Percentiles rank a stretch among this genome's conserved stretches.
phyloP scores from a whole-genome alignment of 179 eudicot genomes.

The Beta lomatogona region DNA sequence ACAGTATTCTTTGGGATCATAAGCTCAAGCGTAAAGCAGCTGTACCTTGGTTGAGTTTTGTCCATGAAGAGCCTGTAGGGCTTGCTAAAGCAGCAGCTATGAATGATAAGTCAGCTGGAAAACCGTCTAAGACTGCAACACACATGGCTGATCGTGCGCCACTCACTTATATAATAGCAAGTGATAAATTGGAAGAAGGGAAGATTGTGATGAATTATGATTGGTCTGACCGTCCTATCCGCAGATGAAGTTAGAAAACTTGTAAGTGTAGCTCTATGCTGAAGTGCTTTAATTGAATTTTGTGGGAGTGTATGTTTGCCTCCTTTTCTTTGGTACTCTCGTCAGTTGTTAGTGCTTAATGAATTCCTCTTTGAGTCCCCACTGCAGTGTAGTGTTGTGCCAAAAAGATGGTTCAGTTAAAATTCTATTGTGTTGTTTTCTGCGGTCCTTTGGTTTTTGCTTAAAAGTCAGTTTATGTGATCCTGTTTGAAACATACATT shows the following conservation, averaged over 20 bases:
- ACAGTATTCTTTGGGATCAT: constrained; percentile 39
- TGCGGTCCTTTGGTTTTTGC: too few species aligned
- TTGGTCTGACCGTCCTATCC: constrained; percentile 34
- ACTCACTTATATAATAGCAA: constrained; percentile 44
- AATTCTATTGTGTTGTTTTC: too few species aligned
- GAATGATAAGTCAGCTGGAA: constrained; percentile 23
- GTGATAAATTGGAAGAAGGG: constrained; percentile 39
- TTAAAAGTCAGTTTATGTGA: neutral
- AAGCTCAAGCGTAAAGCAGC: constrained; percentile 40
- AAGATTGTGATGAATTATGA: constrained; percentile 50
- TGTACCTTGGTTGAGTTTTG: constrained; percentile 38
- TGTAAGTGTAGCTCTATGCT: constrained; percentile 20
- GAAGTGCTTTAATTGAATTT: neutral
- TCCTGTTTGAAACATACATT: neutral
- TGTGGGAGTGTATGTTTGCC: neutral
- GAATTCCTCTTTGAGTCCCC: neutral
- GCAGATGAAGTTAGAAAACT: constrained; percentile 17
- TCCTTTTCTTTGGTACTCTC: too few species aligned
- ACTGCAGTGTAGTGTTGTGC: neutral
- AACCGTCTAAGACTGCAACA: constrained; percentile 18
- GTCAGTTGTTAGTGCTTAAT: too few species aligned
- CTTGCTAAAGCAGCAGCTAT: constrained; percentile 32
- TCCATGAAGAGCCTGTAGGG: constrained; percentile 32
- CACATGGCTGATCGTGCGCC: constrained; percentile 32
- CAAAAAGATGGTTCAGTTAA: neutral